Evolutionary conservation across 2,329 filamentous ascomycete species (phyloP).

Genomic region (Monascus ruber): DNA sequence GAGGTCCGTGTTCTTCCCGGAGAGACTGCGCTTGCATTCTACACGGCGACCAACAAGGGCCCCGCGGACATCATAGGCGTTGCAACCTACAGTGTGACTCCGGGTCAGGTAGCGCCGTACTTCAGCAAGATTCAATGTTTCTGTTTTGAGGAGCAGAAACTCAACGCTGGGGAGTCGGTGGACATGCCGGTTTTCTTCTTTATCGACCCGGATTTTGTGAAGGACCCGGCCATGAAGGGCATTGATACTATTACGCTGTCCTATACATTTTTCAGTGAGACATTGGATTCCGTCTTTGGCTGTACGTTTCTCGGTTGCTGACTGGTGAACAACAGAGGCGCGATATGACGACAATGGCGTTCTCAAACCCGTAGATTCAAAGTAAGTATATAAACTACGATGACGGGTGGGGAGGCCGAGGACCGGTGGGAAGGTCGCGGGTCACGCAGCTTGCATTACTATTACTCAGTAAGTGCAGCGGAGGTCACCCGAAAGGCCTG

Average conservation of each 20-base stretch:
- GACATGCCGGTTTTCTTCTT: conserved; percentile 99
- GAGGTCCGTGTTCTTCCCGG: conserved; percentile 92
- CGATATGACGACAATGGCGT: conserved; percentile 74
- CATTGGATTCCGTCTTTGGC: background rate
- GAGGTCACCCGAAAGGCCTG: no score
- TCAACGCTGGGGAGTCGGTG: conserved; percentile 91
- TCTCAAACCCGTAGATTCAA: conserved; percentile 41
- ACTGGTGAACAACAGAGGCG: conserved; percentile 48
- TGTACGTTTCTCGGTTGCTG: conserved; percentile 15
- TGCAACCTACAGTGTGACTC: conserved; percentile 94
- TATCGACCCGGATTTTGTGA: conserved; percentile 87
- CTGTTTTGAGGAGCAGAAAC: conserved; percentile 91
- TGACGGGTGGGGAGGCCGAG: no score
- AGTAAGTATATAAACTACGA: no score
- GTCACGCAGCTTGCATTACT: no score
- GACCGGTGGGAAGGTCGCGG: no score
- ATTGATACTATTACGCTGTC: conserved; percentile 92
- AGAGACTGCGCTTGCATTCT: conserved; percentile 94
- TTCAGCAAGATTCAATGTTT: conserved; percentile 99
- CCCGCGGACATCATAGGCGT: conserved; percentile 93
- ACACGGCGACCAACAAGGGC: conserved; percentile 87
- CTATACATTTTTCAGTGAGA: conserved; percentile 96
- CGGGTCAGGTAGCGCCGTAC: conserved; percentile 88
- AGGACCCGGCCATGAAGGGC: conserved; percentile 82
- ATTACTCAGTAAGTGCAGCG: no score